A percentile compares a stretch with the other conserved stretches of the same genome.
Conservation (phyloP, 305 asterid species). For the Lippia alba region DNA sequence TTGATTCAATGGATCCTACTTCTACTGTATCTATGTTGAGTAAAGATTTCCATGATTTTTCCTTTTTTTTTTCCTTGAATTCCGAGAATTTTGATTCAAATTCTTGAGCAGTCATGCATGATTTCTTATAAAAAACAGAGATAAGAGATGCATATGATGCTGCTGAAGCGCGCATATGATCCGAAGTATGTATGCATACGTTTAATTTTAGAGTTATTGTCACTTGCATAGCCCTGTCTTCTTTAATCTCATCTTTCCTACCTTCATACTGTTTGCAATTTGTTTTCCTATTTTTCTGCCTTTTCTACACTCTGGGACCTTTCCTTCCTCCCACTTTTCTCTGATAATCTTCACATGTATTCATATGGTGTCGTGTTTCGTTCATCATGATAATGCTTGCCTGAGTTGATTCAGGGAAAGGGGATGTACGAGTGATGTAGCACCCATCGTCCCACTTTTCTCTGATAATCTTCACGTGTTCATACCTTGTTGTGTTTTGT, state of each 20-base stretch:
- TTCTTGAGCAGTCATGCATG: neutral
- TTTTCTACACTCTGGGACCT: neutral
- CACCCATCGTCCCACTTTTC: too few relatives aligned
- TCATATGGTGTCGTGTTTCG: too few relatives aligned
- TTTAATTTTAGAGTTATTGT: neutral
- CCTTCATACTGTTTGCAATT: neutral
- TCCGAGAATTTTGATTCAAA: neutral
- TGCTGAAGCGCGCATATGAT: neutral
- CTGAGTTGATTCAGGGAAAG: too few relatives aligned
- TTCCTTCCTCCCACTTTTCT: too few relatives aligned
- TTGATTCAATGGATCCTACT: neutral
- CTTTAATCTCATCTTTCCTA: neutral
- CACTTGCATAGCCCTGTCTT: neutral
- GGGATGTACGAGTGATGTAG: too few relatives aligned
- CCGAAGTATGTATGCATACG: too few relatives aligned
- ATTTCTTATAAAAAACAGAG: neutral
- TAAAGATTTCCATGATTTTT: neutral
- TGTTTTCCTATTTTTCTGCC: neutral
- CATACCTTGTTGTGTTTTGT: too few relatives aligned
- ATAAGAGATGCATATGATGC: neutral
- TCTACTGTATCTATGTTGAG: too few relatives aligned
- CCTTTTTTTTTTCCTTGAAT: neutral
- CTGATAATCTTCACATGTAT: too few relatives aligned
- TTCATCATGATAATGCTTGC: too few relatives aligned
- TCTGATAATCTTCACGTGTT: too few relatives aligned